A percentile compares a stretch with the other conserved stretches of the same genome.
Evolutionary conservation across 2,329 filamentous ascomycete genomes (phyloP).

Genomic region (Exophiala phaeomuriformis): DNA sequence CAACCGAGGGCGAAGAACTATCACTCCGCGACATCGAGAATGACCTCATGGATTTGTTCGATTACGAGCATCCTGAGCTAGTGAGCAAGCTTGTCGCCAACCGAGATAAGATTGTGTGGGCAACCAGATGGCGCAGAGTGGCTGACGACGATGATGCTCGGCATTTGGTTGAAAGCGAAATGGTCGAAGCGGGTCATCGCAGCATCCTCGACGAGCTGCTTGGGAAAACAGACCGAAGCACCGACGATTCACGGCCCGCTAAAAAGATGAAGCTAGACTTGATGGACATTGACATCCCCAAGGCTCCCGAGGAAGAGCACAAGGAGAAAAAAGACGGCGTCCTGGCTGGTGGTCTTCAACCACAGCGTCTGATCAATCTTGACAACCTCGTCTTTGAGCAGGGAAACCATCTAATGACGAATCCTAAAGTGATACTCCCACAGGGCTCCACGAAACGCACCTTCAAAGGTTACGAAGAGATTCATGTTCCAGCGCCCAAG

Average conservation of each 20-base stretch:
- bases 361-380: conserved; percentile 79
- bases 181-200: conserved; percentile 79
- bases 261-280: conserved; percentile 75
- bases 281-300: conserved; percentile 80
- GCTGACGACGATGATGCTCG: conserved; percentile 69
- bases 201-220: conserved; percentile 82
- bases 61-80: conserved; percentile 90
- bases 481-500: conserved; percentile 91
- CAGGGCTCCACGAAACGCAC: conserved; percentile 91
- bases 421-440: conserved; percentile 85
- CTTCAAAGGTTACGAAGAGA: conserved; percentile 98
- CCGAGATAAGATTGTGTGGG: conserved; percentile 90
- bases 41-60: conserved; percentile 95
- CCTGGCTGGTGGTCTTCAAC: conserved; percentile 75
- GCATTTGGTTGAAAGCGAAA: conserved; percentile 75
- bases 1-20: conserved; percentile 70
- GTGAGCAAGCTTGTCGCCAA: conserved; percentile 88
- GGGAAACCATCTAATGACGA: conserved; percentile 99
- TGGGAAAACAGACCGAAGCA: conserved; percentile 56
- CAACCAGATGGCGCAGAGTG: conserved; percentile 75
- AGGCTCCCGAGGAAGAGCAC: conserved; percentile 47
- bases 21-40: conserved; percentile 91
- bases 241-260: conserved; percentile 52
- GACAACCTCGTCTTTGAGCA: conserved; percentile 97
- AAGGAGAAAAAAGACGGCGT: conserved; percentile 57